phyloP scores from a whole-genome alignment of 2,329 filamentous ascomycete genomes.

The Cercospora janseana region DNA sequence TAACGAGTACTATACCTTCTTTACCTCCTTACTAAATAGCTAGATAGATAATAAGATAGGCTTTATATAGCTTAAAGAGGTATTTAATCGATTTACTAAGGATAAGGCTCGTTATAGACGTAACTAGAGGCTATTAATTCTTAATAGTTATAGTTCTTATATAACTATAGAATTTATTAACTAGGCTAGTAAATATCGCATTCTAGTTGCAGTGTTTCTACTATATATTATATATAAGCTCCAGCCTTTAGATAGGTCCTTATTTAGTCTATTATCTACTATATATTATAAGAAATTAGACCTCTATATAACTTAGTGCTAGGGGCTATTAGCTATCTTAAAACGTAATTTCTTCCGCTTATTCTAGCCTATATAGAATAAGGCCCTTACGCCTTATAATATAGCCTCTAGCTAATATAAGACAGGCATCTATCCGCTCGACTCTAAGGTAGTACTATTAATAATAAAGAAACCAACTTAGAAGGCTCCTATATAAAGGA shows the following conservation, averaged over 20 bases:
- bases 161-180: neutral
- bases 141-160: no score
- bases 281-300: neutral
- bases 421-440: no score
- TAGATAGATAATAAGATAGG: no score
- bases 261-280: no score
- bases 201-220: neutral
- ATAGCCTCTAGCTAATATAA: neutral
- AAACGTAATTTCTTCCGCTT: neutral
- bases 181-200: neutral
- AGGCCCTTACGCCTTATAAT: neutral
- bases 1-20: no score
- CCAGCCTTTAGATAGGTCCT: neutral
- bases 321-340: neutral
- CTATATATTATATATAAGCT: neutral
- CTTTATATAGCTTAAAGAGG: no score
- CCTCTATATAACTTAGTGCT: neutral
- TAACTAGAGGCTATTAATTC: no score
- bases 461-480: no score
- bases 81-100: no score
- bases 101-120: no score
- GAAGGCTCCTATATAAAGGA: no score
- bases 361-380: neutral
- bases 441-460: neutral
- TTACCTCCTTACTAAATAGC: no score